Evolutionary conservation across 805 yeast species (phyloP).

Genomic region (Barnettozyma vustinii): DNA sequence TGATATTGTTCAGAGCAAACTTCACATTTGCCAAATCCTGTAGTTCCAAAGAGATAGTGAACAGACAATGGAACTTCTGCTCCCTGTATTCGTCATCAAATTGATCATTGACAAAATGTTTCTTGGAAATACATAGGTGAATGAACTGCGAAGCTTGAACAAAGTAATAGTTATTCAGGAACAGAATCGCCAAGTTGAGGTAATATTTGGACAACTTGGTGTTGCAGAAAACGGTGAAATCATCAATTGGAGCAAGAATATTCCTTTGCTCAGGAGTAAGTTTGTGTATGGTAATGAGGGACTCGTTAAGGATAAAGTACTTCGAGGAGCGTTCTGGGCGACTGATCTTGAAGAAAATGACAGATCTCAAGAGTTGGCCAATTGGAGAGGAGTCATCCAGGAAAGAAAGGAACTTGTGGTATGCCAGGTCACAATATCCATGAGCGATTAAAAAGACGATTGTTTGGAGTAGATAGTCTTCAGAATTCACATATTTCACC

Average conservation of each 20-base stretch:
- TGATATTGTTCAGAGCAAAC: constrained; percentile 27
- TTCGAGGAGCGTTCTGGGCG: constrained; percentile 27
- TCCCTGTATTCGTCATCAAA: constrained; percentile 20
- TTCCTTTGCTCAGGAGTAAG: constrained; percentile 19
- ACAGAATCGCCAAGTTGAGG: constrained; percentile 33
- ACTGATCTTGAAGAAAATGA: constrained; percentile 21
- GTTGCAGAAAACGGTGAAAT: constrained; percentile 24
- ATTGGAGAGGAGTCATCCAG: constrained; percentile 15
- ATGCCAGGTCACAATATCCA: constrained; percentile 10
- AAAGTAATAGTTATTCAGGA: constrained; percentile 28
- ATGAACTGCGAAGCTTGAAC: constrained; percentile 33
- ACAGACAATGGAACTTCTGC: constrained; percentile 20
- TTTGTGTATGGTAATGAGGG: constrained; percentile 24
- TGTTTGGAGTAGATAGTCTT: constrained; percentile 14
- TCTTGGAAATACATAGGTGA: constrained; percentile 19
- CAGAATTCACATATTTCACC: constrained; percentile 16
- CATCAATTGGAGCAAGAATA: constrained; percentile 19
- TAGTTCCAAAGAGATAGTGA: constrained; percentile 26
- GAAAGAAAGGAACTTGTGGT: constrained; percentile 15
- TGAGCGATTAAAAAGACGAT: constrained; percentile 11
- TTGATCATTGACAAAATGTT: constrained; percentile 16
- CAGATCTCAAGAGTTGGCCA: constrained; percentile 18
- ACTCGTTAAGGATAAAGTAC: constrained; percentile 26
- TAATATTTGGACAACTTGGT: constrained; percentile 32
- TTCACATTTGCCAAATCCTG: constrained; percentile 30